These are phyloP conservation scores for Agrocybe praecox DNA, from an alignment of 768 basidiomycete species.

Conservation along the genomic window DNA sequence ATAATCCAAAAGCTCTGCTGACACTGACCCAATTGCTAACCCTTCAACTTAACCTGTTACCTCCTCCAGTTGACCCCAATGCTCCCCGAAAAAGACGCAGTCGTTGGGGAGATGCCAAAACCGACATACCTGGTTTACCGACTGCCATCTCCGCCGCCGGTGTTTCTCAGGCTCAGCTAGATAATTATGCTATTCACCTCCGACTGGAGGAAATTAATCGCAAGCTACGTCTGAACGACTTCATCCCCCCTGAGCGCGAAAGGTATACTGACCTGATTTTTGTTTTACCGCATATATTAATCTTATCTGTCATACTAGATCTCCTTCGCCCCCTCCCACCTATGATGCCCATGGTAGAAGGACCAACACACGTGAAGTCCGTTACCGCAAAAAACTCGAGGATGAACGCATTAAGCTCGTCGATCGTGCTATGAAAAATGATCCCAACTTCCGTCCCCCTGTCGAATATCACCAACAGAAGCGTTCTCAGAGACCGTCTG, in stretches of 20 bases:
- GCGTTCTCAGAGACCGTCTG: constrained; percentile 89
- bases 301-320: constrained; percentile 46
- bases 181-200: constrained; percentile 96
- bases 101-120: constrained; percentile 95
- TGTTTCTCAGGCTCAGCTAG: constrained; percentile 93
- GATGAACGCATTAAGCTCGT: constrained; percentile 92
- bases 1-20: constrained; percentile 28
- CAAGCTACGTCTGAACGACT: constrained; percentile 91
- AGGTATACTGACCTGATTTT: constrained; percentile 49
- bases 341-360: constrained; percentile 98
- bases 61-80: constrained; percentile 73
- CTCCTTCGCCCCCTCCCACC: constrained; percentile 94
- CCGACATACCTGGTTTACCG: constrained; percentile 89
- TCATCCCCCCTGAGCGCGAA: constrained; percentile 93
- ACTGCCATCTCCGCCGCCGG: constrained; percentile 93
- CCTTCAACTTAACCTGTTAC: constrained; percentile 62
- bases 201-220: constrained; percentile 97
- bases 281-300: constrained; percentile 29
- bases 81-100: constrained; percentile 94
- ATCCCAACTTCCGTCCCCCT: constrained; percentile 97
- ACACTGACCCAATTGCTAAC: constrained; percentile 43
- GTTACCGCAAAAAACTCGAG: constrained; percentile 94
- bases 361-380: constrained; percentile 98
- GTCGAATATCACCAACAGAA: constrained; percentile 96
- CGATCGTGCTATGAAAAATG: constrained; percentile 95